Base-by-base conservation (phyloP, 116 monocot genomes). In the Trichopus zeylanicus region DNA sequence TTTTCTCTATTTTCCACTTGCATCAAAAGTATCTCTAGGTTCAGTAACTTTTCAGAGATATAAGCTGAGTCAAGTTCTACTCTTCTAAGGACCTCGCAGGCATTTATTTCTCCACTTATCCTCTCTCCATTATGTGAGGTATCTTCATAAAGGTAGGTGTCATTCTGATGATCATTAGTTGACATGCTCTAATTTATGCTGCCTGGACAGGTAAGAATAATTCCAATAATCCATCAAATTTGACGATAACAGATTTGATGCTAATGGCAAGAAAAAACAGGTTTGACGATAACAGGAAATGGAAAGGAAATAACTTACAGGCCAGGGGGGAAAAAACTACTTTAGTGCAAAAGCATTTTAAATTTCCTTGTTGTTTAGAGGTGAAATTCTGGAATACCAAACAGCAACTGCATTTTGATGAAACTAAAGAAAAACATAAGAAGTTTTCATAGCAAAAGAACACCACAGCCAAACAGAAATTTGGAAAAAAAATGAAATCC, bases 11-110 rank as follows among this genome's bases (percentile, higher is more conserved):
- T 60, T 18, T 67, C 71, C 1, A 89, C 59, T 57, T 89, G 81
- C 80, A 86, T 86, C 67, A 71, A 31, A 67, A 94, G 78, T 55
- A 85, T 83, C 63, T 89, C 86, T 25, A 94, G 63, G 63, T 89
- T 94, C 23, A 83, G 32, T 11, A 83, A 68, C 69, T 94, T 94
- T 73, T 94, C 94, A 22, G 86, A 83, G 56, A 66, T 75, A 65
- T 73, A 94, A 42, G 82, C 89, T 16, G 82, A 38, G 46, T 82
- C 72, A 57, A 80, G 93, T 54, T 93, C 80, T 35, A 85, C 59
- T 48, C 59, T 80, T 49, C 77, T 75, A 21, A 85, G 57, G 34
- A 74, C 47, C 47, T 83, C 85, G 31, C 62, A 21, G 27, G 49
- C 61, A 56, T 23, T 47, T 56, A 39, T 68, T 47, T 15, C 62